phyloP scores from a whole-genome alignment of 2,329 filamentous ascomycete genomes.

The Claviceps citrina region DNA sequence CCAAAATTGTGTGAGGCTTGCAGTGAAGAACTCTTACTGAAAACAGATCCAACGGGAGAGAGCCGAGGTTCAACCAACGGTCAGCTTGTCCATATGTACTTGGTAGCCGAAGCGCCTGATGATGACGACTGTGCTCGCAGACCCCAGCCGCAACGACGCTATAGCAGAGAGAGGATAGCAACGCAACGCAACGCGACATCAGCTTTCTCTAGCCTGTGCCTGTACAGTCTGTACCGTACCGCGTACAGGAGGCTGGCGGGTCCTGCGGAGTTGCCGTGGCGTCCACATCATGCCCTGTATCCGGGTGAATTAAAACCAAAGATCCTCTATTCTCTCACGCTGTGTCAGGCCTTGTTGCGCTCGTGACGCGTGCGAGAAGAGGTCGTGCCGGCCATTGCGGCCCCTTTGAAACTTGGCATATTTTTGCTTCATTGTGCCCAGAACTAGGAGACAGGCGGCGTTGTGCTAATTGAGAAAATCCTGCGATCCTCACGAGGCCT shows the following conservation, averaged over 20 bases:
- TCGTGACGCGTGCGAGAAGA: neutral
- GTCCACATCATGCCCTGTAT: neutral
- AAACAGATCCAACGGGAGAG: neutral
- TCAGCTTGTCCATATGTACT: no score
- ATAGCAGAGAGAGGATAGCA: neutral
- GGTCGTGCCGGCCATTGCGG: no score
- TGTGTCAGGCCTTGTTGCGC: neutral
- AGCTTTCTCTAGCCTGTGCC: neutral
- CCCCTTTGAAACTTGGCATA: neutral
- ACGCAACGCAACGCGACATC: neutral
- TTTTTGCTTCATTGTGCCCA: no score
- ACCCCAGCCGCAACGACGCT: no score
- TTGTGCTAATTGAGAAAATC: neutral
- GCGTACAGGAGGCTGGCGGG: neutral
- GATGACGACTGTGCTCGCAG: no score
- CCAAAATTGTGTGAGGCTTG: neutral
- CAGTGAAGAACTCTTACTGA: neutral
- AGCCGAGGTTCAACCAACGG: no score
- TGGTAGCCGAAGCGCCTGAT: no score
- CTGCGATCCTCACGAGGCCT: neutral
- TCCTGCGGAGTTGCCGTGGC: slow-evolving; percentile 1
- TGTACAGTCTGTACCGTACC: neutral
- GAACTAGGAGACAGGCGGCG: no score
- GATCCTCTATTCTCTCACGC: neutral
- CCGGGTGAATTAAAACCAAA: neutral